Evolutionary conservation across 306 rosid genomes (phyloP), one percentile per base, ranked within the genome.

Genomic region (Cotoneaster glaucophyllus): DNA sequence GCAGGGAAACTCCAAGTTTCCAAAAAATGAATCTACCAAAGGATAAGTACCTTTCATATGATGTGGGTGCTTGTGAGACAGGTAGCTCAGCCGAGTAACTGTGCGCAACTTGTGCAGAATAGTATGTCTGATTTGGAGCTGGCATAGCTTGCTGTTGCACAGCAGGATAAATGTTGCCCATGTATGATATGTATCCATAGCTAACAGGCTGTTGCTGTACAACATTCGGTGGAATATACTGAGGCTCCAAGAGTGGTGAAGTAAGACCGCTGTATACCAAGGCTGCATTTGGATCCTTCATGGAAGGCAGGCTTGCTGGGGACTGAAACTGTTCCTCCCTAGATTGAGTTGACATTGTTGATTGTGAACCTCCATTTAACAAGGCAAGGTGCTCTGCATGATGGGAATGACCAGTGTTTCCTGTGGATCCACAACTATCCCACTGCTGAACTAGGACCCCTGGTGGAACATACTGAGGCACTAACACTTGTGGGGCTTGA

Each of bases 41-140:
- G 41, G 57, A 73, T 48, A 26, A 5, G 45, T 74, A 62, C 77
- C 77, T 74, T 63, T 2, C 70, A 74, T 62, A 74, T 28, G 59
- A 43, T 26, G 21, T 28, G 44, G 78, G 61, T 11, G 70, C 50
- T 65, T 19, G 45, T 15, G 11, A 44, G 70, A 48, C 70, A 34
- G 50, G 26, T 19, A 28, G 32, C 21, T 45, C 78, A 45, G 19
- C 28, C n/a, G 31, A 44, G 24, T 74, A n/a, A 22, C 3, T 4
- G 10, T 62, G 45, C 32, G 6, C 61, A 21, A 34, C 54, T 62
- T 45, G 22, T 43, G 53, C 62, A 28, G 70, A 21, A 29, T 62
- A 21, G 63, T 24, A 74, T 19, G 70, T 44, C 45, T 61, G 59
- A 63, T 21, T 28, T 62, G 45, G 39, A 74, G 70, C 69, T 62